Base-by-base conservation (phyloP, 805 yeast species). In the Ogataea pini region DNA sequence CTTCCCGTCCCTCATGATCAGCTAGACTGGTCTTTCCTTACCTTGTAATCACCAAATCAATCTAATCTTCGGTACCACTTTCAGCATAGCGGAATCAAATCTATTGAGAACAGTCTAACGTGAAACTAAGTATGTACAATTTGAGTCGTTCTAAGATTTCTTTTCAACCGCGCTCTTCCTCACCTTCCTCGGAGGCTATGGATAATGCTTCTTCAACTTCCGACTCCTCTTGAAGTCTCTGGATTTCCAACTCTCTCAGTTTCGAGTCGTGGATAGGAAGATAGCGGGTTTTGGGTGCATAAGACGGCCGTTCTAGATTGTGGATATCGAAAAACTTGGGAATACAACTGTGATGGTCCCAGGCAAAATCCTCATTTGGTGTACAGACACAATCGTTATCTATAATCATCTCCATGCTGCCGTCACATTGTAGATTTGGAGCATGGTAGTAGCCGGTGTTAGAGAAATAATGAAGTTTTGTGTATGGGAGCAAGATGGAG, bases 341-440 rank as follows among this genome's bases (percentile, higher is more conserved):
- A 34, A 79, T 71, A 62, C 83, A 79, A 34, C 81, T 75, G 52
- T 69, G 69, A 3, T 63, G 68, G 52, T 67, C 68, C 81, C 81
- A 79, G 17, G 81, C 73, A 56, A 72, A 74, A 60, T 79, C 83
- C 7, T 71, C 66, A 7, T 64, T 53, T 5, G 77, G 71, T 47
- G 75, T 68, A 64, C 87, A 82, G 24, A 68, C 67, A 68, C 86
- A 81, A 45, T 68, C 70, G 55, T 77, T 75, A 34, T 69, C 70
- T 17, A 63, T 52, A 65, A 83, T 68, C 28, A 72, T 61, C 28
- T 72, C 73, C 36, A 68, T 58, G 44, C 73, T 73, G 25, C 79
- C 72, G n/a, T 85, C 85, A 70, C 86, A 82, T 64, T 79, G 80
- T 47, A 72, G 68, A 68, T 78, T 79, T 2, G 85, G 85, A 19